These are phyloP conservation scores for Cystoderma amianthinum DNA, from an alignment of 768 basidiomycete genomes.

Conservation along the genomic window DNA sequence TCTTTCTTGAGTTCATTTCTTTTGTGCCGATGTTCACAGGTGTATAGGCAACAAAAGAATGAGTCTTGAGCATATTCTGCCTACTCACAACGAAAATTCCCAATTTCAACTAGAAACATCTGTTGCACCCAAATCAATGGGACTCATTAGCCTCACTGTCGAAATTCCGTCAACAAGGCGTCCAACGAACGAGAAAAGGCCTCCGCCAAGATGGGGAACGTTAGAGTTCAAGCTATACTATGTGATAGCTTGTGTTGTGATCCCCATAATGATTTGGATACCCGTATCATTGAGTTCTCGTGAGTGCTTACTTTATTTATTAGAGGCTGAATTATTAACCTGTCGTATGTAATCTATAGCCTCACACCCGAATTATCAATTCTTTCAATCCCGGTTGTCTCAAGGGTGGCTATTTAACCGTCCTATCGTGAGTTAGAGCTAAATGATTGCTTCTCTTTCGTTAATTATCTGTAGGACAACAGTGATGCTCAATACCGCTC, in stretches of 20 bases:
- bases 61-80: neutral
- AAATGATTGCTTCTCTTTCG: conserved; percentile 1
- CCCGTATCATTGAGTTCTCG: conserved; percentile 68
- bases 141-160: conserved; percentile 42
- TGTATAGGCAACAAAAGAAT: neutral
- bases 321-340: no score
- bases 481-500: conserved; percentile 88
- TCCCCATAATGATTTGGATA: conserved; percentile 74
- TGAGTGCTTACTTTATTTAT: no score
- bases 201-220: conserved; percentile 66
- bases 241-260: conserved; percentile 45
- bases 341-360: no score
- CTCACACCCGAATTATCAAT: conserved; percentile 66
- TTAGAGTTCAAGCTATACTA: conserved; percentile 79
- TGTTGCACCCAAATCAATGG: conserved; percentile 10
- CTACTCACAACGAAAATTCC: neutral
- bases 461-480: conserved; percentile 58
- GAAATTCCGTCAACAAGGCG: conserved; percentile 39
- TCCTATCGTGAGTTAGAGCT: conserved; percentile 51
- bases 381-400: conserved; percentile 52
- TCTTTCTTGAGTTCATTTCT: no score
- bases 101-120: neutral
- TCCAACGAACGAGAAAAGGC: conserved; percentile 14
- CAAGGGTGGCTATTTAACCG: conserved; percentile 81
- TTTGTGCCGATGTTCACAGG: neutral